Percentiles rank a stretch among this genome's conserved stretches.
Conservation (phyloP, 495 filamentous ascomycete species). For the Durotheca rogersii region DNA sequence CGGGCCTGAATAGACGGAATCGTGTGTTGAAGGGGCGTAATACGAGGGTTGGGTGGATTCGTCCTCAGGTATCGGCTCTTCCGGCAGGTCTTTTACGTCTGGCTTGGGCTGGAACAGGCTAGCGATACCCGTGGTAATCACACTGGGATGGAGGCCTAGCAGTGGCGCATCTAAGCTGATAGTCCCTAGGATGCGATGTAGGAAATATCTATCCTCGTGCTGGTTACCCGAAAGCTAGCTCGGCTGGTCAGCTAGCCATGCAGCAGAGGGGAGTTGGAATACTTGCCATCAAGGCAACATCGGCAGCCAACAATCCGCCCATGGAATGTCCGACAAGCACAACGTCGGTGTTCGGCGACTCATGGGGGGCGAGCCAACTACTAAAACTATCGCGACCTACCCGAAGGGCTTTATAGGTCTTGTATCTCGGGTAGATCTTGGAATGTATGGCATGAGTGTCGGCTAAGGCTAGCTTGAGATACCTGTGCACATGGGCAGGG, state of each 20-base stretch:
- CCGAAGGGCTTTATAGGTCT: slow-evolving; percentile 71
- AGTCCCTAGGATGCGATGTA: slow-evolving; percentile 79
- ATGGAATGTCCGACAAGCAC: slow-evolving; percentile 87
- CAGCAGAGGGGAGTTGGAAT: neutral
- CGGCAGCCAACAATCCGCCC: slow-evolving; percentile 80
- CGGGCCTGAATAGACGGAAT: slow-evolving; percentile 40
- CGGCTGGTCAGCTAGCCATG: slow-evolving; percentile 23
- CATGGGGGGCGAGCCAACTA: slow-evolving; percentile 77
- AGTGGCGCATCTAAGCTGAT: slow-evolving; percentile 87
- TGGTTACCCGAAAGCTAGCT: slow-evolving; percentile 27
- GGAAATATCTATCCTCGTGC: slow-evolving; percentile 43
- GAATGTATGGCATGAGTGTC: slow-evolving; percentile 81
- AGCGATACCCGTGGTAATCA: slow-evolving; percentile 74
- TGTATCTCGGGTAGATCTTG: slow-evolving; percentile 90
- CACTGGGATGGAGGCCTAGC: slow-evolving; percentile 84
- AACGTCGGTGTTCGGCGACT: slow-evolving; percentile 72
- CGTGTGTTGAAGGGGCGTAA: slow-evolving; percentile 33
- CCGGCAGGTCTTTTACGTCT: slow-evolving; percentile 33
- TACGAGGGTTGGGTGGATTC: slow-evolving; percentile 11
- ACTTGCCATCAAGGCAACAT: slow-evolving; percentile 66
- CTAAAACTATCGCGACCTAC: slow-evolving; percentile 80
- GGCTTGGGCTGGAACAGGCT: slow-evolving; percentile 70
- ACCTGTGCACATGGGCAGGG: slow-evolving; percentile 81
- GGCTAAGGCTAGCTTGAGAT: slow-evolving; percentile 64
- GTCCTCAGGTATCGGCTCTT: slow-evolving; percentile 13